Evolutionary conservation across 495 filamentous ascomycete genomes (phyloP), one percentile per base, ranked within the genome.

Genomic region (Aspergillus asperescens): DNA sequence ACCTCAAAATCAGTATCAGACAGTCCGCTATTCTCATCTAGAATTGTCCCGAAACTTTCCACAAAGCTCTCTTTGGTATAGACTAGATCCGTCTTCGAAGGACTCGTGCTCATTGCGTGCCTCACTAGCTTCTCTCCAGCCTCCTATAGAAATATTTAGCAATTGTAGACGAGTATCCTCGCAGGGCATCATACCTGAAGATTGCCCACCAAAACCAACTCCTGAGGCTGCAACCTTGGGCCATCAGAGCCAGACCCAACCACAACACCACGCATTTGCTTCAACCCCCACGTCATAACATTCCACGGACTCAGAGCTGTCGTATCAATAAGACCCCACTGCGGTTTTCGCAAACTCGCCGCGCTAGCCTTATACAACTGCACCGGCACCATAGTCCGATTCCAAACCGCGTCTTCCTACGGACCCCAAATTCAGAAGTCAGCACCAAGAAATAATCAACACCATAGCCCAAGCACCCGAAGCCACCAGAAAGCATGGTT

Each of bases 251-350:
- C 65, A 1, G 65, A 62, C 6, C 71, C 69, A 18, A 80, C 73
- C 6, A 79, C 77, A 20, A 78, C 65, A 1, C 89, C 69, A 2
- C 87, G 89, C 10, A 88, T 60, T 57, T 87, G 82, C 54, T 78
- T 79, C 48, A 93, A 57, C 0, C 86, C 83, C 93, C 93, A 97
- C 8, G 74, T 76, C 46, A 94, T 68, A 4, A 90, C 72, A 54
- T 74, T 74, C 77, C 79, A 82, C 12, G 84, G 81, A 59, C 71
- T 72, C 42, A 76, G 35, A 12, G 62, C 63, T 13, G 59, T 57
- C 3, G 69, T 62, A 57, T 76, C 69, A 48, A 93, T 66, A 4
- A 89, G 67, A 20, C 71, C 67, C 77, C 80, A 83, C 12, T 81
- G 77, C 51, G 68, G 68, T 24, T 68, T 71, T 5, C 52, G 62